These are phyloP conservation scores for Microdochium bolleyi DNA, from an alignment of 2,329 filamentous ascomycete genomes.

Conservation along the genomic window DNA sequence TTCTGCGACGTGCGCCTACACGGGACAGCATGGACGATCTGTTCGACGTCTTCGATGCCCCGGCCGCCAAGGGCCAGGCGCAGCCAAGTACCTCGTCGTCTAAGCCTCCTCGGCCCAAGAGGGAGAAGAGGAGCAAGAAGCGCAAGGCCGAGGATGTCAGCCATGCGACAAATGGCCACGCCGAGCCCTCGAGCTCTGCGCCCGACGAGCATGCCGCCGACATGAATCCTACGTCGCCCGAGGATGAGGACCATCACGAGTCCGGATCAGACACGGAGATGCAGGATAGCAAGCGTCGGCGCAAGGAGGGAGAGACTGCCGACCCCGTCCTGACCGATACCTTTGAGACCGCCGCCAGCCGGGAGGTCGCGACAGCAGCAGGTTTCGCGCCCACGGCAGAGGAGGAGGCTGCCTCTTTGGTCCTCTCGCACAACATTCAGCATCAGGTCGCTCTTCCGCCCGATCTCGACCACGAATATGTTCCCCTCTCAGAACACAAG, in stretches of 20 bases:
- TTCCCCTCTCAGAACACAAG: slow-evolving; percentile 92
- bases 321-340: slow-evolving; percentile 84
- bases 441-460: slow-evolving; percentile 95
- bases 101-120: slow-evolving; percentile 15
- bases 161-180: slow-evolving; percentile 45
- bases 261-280: slow-evolving; percentile 8
- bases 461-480: slow-evolving; percentile 87
- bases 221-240: slow-evolving; percentile 24
- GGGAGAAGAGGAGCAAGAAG: slow-evolving; percentile 61
- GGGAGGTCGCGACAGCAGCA: slow-evolving; percentile 76
- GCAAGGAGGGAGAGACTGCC: slow-evolving; percentile 52
- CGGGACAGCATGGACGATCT: slow-evolving; percentile 60
- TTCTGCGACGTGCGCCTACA: neutral
- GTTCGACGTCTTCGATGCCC: slow-evolving; percentile 74
- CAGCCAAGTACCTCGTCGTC: slow-evolving; percentile 17
- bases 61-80: slow-evolving; percentile 39
- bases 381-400: slow-evolving; percentile 53
- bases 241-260: slow-evolving; percentile 25
- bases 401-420: slow-evolving; percentile 61
- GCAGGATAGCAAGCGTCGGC: slow-evolving; percentile 53
- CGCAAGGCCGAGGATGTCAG: slow-evolving; percentile 69
- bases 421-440: slow-evolving; percentile 93
- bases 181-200: slow-evolving; percentile 23
- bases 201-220: slow-evolving; percentile 18
- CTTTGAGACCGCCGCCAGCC: slow-evolving; percentile 90